phyloP scores from a whole-genome alignment of 1,284 basidiomycete species.

The Leucocoprinus gongylophorus region DNA sequence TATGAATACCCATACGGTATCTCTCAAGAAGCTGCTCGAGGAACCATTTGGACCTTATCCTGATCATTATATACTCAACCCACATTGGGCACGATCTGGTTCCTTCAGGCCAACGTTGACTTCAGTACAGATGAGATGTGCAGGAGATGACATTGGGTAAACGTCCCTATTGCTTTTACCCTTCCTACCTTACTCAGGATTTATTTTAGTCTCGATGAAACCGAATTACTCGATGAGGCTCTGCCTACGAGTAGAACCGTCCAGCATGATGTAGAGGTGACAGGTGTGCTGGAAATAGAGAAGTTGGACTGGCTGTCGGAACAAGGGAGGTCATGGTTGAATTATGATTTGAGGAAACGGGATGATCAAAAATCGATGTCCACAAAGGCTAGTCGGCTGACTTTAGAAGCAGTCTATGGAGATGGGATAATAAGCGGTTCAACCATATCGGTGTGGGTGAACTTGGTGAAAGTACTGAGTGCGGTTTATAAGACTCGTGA shows the following conservation, averaged over 20 bases:
- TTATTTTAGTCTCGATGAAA: constrained; percentile 30
- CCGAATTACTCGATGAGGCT: constrained; percentile 24
- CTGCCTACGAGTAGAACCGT: constrained; percentile 16
- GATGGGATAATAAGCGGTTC: constrained; percentile 8
- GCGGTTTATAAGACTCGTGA: constrained; percentile 35
- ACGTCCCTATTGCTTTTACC: neutral
- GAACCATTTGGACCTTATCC: constrained; percentile 20
- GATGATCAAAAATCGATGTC: constrained; percentile 23
- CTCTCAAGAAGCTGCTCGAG: neutral
- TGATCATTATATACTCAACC: constrained; percentile 19
- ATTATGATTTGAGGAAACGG: constrained; percentile 36
- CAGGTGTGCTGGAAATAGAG: constrained; percentile 40
- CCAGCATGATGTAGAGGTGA: constrained; percentile 33
- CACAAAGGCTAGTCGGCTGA: constrained; percentile 19
- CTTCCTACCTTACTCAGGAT: neutral
- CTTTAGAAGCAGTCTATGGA: constrained; percentile 18
- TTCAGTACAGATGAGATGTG: constrained; percentile 19
- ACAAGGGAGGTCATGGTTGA: constrained; percentile 32
- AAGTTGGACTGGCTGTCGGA: constrained; percentile 40
- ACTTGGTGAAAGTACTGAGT: constrained; percentile 6
- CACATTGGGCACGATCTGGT: constrained; percentile 17
- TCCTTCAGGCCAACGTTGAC: constrained; percentile 13
- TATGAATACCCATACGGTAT: neutral
- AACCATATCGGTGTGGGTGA: constrained; percentile 10
- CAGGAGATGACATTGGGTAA: constrained; percentile 22